These are phyloP conservation scores for Sclerotinia nivalis DNA, from an alignment of 2,329 filamentous ascomycete genomes.

Conservation along the genomic window DNA sequence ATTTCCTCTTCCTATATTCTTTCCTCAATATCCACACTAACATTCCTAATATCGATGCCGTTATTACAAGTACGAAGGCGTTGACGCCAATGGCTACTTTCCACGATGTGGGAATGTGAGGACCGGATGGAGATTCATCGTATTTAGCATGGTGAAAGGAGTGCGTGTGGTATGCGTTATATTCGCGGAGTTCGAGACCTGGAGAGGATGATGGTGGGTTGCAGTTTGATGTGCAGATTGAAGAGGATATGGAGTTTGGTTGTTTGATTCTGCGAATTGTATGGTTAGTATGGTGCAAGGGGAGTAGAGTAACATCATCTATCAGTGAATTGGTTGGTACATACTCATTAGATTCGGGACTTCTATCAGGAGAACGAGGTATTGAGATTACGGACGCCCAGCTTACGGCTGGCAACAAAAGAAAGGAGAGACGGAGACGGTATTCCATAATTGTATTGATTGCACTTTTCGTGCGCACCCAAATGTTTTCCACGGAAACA, in stretches of 20 bases:
- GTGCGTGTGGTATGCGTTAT: neutral
- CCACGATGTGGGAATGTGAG: conserved; percentile 22
- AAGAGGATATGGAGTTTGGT: neutral
- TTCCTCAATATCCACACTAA: conserved; percentile 18
- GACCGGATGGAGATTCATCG: neutral
- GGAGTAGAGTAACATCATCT: neutral
- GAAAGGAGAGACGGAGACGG: conserved; percentile 19
- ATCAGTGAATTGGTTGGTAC: neutral
- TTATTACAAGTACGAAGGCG: conserved; percentile 22
- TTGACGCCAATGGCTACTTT: conserved; percentile 23
- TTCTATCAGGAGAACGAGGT: neutral
- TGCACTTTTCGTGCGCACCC: conserved; percentile 17
- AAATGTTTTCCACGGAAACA: neutral
- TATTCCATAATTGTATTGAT: conserved; percentile 11
- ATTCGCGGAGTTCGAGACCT: conserved; percentile 10
- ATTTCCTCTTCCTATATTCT: conserved; percentile 15
- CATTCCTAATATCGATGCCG: conserved; percentile 20
- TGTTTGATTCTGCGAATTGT: neutral
- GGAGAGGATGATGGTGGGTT: neutral
- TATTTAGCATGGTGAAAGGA: conserved; percentile 17
- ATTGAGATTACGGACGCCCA: conserved; percentile 14
- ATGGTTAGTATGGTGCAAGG: neutral
- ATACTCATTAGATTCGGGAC: conserved; percentile 3
- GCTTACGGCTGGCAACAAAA: conserved; percentile 15
- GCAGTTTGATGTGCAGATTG: conserved; percentile 2